phyloP scores from a whole-genome alignment of 306 rosid genomes.

The Lotus japonicus region DNA sequence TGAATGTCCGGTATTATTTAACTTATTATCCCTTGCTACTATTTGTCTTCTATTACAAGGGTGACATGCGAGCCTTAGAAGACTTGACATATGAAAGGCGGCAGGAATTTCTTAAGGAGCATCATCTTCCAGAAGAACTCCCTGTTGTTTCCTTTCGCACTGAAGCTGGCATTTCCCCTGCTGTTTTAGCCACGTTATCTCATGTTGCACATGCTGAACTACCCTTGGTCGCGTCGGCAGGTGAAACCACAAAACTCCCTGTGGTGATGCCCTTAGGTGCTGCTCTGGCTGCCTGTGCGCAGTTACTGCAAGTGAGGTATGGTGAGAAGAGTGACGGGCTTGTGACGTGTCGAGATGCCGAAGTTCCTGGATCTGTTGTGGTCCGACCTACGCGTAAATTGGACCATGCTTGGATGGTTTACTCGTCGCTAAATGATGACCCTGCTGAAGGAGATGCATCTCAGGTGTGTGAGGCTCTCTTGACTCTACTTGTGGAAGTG shows the following conservation, averaged over 20 bases:
- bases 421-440: conserved; percentile 60
- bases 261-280: conserved; percentile 92
- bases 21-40: conserved; percentile 15
- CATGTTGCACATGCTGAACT: conserved; percentile 91
- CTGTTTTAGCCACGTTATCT: conserved; percentile 73
- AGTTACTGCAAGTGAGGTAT: conserved; percentile 77
- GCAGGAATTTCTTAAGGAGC: conserved; percentile 64
- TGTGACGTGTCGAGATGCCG: conserved; percentile 84
- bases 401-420: conserved; percentile 99
- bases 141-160: conserved; percentile 79
- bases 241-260: conserved; percentile 64
- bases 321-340: conserved; percentile 94
- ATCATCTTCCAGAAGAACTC: conserved; percentile 70
- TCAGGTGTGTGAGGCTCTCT: conserved; percentile 94
- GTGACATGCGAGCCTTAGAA: conserved; percentile 93
- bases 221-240: conserved; percentile 46
- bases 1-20: background rate
- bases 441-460: conserved; percentile 72
- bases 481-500: conserved; percentile 70
- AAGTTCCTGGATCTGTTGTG: conserved; percentile 86
- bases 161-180: conserved; percentile 78
- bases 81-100: conserved; percentile 90
- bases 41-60: conserved; percentile 42
- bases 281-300: conserved; percentile 96
- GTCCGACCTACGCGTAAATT: conserved; percentile 74